These are phyloP conservation scores for Schizochytrium sp. DNA, from an alignment of 108 stramenopile species.

Conservation along the genomic window DNA sequence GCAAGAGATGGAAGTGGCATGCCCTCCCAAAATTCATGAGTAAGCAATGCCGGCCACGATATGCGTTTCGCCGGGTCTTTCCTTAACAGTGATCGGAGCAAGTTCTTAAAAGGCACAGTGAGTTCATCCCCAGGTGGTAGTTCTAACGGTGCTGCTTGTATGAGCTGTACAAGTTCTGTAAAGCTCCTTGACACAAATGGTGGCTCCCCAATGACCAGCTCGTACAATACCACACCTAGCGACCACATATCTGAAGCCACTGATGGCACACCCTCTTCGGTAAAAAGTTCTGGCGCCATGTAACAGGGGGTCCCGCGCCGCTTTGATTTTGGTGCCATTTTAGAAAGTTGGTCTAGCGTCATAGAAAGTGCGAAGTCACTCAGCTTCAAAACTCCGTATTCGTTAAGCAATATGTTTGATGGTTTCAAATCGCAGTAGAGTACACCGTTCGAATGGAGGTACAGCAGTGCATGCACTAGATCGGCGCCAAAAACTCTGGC, in stretches of 20 bases:
- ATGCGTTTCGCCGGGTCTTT: constrained; percentile 67
- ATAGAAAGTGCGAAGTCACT: constrained; percentile 70
- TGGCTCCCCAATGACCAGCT: constrained; percentile 66
- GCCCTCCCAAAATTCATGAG: constrained; percentile 70
- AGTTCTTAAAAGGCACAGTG: constrained; percentile 66
- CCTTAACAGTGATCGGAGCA: constrained; percentile 67
- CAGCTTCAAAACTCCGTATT: constrained; percentile 78
- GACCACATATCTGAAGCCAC: constrained; percentile 75
- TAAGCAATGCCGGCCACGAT: constrained; percentile 69
- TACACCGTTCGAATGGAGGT: constrained; percentile 75
- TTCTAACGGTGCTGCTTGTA: neutral
- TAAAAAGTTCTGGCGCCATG: constrained; percentile 77
- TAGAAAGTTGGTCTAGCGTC: constrained; percentile 40
- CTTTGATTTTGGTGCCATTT: neutral
- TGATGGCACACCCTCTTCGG: constrained; percentile 66
- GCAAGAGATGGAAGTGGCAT: constrained; percentile 65
- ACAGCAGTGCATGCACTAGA: constrained; percentile 74
- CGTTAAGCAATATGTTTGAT: constrained; percentile 75
- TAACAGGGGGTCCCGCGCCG: constrained; percentile 67
- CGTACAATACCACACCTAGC: constrained; percentile 74
- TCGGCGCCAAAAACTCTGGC: constrained; percentile 74
- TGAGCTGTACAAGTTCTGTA: constrained; percentile 37
- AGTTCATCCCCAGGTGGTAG: constrained; percentile 65
- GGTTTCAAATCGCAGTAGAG: constrained; percentile 78
- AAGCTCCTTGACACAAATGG: constrained; percentile 61